Evolutionary conservation across 495 filamentous ascomycete species (phyloP).

Genomic region (Darksidea phi): DNA sequence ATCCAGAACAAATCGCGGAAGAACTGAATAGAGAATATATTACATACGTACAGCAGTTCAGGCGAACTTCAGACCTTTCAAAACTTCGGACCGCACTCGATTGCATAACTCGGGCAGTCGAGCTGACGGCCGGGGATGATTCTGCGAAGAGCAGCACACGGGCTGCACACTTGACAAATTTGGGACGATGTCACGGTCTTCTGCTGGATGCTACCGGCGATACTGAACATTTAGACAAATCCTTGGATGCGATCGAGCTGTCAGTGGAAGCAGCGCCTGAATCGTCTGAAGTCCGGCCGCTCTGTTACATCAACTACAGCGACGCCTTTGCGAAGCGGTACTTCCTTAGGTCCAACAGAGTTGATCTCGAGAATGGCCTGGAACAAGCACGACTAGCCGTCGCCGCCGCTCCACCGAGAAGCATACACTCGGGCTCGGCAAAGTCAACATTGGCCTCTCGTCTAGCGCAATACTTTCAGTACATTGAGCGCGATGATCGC

Average conservation of each 20-base stretch:
- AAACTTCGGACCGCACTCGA: background rate
- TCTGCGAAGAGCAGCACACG: background rate
- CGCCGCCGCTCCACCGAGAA: background rate
- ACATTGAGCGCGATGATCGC: background rate
- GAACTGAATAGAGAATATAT: constrained; percentile 4
- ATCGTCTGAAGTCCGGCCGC: background rate
- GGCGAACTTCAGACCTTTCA: background rate
- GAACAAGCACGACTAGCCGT: background rate
- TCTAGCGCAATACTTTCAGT: background rate
- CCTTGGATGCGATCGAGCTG: background rate
- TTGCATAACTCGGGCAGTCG: background rate
- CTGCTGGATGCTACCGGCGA: constrained; percentile 1
- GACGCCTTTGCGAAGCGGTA: constrained; percentile 1
- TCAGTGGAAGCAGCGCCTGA: background rate
- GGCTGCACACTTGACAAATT: constrained; percentile 4
- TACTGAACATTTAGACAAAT: background rate
- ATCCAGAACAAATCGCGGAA: background rate
- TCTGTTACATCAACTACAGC: constrained; percentile 1
- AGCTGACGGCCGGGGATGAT: background rate
- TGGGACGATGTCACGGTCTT: constrained; percentile 1
- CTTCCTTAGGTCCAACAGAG: background rate
- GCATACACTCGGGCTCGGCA: background rate
- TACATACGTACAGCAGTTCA: background rate
- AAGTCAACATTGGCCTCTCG: constrained; percentile 1
- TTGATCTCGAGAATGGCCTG: background rate